A percentile compares a stretch with the other conserved stretches of the same genome.
Conservation (phyloP, 2,329 filamentous ascomycete species). For the Pyricularia pennisetigena region DNA sequence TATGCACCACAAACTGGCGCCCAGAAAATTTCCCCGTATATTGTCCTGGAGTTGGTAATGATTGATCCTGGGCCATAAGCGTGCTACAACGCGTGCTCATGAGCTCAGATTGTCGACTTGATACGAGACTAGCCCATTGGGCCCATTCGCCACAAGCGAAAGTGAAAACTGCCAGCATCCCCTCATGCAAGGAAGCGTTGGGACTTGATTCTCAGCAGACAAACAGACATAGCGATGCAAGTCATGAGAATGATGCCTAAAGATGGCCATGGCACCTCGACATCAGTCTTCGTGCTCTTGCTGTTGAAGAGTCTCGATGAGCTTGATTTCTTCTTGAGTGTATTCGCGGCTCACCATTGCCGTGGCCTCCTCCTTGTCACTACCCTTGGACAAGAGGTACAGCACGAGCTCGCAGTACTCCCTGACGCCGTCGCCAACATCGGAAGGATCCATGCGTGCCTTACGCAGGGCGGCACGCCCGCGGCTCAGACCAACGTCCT, state of each 20-base stretch:
- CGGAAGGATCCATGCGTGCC: constrained; percentile 37
- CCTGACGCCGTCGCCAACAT: constrained; percentile 47
- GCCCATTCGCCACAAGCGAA: neutral
- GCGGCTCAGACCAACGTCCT: constrained; percentile 45
- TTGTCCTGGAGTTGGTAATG: neutral
- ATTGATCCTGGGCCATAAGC: neutral
- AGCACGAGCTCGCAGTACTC: constrained; percentile 51
- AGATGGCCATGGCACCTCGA: neutral
- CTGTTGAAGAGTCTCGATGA: constrained; percentile 33
- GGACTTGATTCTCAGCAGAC: neutral
- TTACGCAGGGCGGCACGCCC: constrained; percentile 43
- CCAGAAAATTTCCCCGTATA: neutral
- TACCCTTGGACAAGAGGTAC: constrained; percentile 30
- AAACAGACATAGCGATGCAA: neutral
- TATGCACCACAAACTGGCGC: neutral
- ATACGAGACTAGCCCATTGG: neutral
- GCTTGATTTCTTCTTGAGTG: constrained; percentile 36
- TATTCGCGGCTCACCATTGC: constrained; percentile 33
- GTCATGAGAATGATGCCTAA: neutral
- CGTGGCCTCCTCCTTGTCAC: constrained; percentile 19
- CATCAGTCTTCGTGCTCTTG: neutral
- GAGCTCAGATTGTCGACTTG: neutral
- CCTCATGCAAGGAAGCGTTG: neutral
- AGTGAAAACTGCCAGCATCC: neutral
- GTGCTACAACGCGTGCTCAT: neutral